A percentile compares a stretch with the other conserved stretches of the same genome.
These are phyloP conservation scores for Gnetum montanum DNA, from an alignment of 75 land plant genomes.

Conservation along the genomic window DNA sequence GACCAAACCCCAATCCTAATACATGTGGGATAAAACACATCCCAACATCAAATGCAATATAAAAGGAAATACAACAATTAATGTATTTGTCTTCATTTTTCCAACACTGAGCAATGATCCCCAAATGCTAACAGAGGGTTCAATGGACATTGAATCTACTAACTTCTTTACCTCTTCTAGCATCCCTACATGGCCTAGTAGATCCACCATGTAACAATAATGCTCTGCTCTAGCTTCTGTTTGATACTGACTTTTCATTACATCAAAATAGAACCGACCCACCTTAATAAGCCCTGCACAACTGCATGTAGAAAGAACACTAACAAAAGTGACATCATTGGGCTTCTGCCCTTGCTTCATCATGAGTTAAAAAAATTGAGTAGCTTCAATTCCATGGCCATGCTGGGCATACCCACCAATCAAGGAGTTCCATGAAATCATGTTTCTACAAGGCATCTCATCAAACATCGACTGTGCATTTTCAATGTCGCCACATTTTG, in stretches of 20 bases:
- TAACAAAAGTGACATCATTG: constrained; percentile 9
- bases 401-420: constrained; percentile 7
- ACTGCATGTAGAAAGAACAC: constrained; percentile 13
- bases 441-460: neutral
- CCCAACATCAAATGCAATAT: too few relatives aligned
- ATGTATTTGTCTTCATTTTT: constrained; percentile 2
- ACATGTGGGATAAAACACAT: too few relatives aligned
- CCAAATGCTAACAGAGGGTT: constrained; percentile 9
- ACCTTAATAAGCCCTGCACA: neutral
- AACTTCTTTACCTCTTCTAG: constrained; percentile 12
- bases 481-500: constrained; percentile 7
- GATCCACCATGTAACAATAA: constrained; percentile 12
- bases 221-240: constrained; percentile 5
- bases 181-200: constrained; percentile 7
- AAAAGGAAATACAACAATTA: too few relatives aligned
- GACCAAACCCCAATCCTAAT: too few relatives aligned
- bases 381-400: constrained; percentile 1
- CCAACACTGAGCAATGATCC: constrained; percentile 9
- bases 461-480: neutral
- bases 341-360: neutral
- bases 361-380: neutral
- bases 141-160: constrained; percentile 5
- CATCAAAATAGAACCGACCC: neutral
- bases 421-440: constrained; percentile 5
- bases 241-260: neutral